Evolutionary conservation across 257 asterid species (phyloP), one percentile per base, ranked within the genome.

Genomic region (Solanum chilense): DNA sequence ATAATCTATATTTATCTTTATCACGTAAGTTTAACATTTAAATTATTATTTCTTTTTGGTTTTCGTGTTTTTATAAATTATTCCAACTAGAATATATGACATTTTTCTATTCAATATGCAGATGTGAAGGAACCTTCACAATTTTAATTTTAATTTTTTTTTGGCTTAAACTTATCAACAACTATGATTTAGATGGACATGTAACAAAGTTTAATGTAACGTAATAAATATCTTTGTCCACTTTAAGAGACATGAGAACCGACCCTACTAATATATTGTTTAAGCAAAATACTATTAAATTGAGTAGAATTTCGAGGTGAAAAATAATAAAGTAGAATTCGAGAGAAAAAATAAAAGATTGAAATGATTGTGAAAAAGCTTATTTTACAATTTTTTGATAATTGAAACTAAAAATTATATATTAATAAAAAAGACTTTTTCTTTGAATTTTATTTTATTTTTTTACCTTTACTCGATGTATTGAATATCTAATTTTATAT

Each of bases 301-400:
- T 1, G 7, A 35, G 7, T 35, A 35, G 39, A 35, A 35, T 35
- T 35, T 35, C 7, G 39, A 35, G 35, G 35, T 33, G 35, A 33
- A 33, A 33, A 33, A 33, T 33, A 33, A 33, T 33, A 33, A 0
- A 35, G 39, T 35, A 35, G 39, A 35, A 37, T 37, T 37, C 0
- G 7, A 37, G 39, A 37, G 39, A 5, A 35, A 35, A 1, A 37
- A 6, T 6, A 37, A 37, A 37, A 37, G 0, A 35, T 35, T 35
- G 1, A 35, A 35, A 35, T 35, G 39, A 35, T 1, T 1, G 39
- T 5, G 7, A 35, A 31, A 35, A 35, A 35, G 1, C 1, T 35
- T 35, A 35, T 5, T 0, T 0, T 35, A 35, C 6, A 35, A 0
- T 6, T 35, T 35, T 35, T 5, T 5, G 0, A 35, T 5, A 1